phyloP scores from a whole-genome alignment of 2,329 filamentous ascomycete species.

The Tricladium varicosporioides region DNA sequence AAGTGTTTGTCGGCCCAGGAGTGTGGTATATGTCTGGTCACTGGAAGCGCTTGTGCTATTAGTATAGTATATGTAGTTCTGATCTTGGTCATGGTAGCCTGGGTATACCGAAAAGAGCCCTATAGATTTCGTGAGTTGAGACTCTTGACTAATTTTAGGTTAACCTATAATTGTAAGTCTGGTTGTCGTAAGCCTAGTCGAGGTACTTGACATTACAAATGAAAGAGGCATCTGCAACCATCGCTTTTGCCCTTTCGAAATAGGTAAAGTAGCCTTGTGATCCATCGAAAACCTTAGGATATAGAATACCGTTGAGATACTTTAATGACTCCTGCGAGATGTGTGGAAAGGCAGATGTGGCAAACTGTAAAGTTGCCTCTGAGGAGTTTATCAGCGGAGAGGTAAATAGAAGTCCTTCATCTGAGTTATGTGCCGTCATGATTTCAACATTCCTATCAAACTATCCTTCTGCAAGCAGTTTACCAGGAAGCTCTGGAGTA shows the following conservation, averaged over 20 bases:
- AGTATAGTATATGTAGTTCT: background rate
- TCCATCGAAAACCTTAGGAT: background rate
- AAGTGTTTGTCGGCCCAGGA: background rate
- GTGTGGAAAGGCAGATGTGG: background rate
- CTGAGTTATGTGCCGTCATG: constrained; percentile 9
- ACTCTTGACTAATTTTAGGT: background rate
- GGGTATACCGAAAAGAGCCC: background rate
- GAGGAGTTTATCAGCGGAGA: background rate
- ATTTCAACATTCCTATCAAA: constrained; percentile 1
- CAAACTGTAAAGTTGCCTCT: background rate
- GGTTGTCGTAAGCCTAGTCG: background rate
- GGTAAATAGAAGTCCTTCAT: constrained; percentile 13
- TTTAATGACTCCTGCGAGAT: background rate
- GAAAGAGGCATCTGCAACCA: background rate
- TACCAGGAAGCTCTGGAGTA: background rate
- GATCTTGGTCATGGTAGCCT: background rate
- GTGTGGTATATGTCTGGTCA: background rate
- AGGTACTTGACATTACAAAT: background rate
- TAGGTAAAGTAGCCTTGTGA: background rate
- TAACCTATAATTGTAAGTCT: background rate
- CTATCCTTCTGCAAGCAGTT: background rate
- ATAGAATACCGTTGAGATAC: background rate
- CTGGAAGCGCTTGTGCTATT: background rate
- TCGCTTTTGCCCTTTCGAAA: background rate
- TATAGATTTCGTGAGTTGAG: background rate